Evolutionary conservation across 2,329 filamentous ascomycete genomes (phyloP).

Genomic region (Fusarium anguioides): DNA sequence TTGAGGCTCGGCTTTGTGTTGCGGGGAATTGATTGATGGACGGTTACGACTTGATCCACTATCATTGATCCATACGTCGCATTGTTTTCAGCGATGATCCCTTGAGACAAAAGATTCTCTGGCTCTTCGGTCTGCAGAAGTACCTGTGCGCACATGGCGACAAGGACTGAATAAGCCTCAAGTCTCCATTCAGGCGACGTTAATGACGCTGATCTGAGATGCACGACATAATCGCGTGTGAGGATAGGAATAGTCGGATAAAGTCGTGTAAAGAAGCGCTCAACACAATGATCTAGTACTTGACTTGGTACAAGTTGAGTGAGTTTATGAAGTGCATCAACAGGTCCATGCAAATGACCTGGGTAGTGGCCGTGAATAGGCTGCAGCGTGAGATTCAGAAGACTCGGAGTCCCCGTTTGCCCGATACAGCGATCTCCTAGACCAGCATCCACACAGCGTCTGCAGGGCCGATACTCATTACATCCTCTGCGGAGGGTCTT

Average conservation of each 20-base stretch:
- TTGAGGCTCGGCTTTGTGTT: slow-evolving; percentile 53
- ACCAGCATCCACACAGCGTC: slow-evolving; percentile 56
- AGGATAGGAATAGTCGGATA: slow-evolving; percentile 58
- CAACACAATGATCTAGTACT: slow-evolving; percentile 53
- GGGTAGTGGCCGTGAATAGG: slow-evolving; percentile 8
- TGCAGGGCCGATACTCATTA: slow-evolving; percentile 58
- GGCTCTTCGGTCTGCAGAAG: slow-evolving; percentile 56
- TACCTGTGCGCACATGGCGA: slow-evolving; percentile 55
- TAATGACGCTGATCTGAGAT: slow-evolving; percentile 38
- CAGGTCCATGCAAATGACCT: neutral
- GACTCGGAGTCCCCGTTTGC: slow-evolving; percentile 17
- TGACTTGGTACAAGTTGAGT: slow-evolving; percentile 49
- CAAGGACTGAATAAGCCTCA: slow-evolving; percentile 53
- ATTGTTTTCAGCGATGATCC: slow-evolving; percentile 51
- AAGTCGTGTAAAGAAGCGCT: slow-evolving; percentile 54
- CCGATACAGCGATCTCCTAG: slow-evolving; percentile 53
- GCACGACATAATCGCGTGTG: slow-evolving; percentile 51
- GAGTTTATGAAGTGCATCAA: slow-evolving; percentile 41
- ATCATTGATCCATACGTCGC: slow-evolving; percentile 53
- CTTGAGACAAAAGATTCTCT: slow-evolving; percentile 46
- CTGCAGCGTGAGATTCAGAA: slow-evolving; percentile 7
- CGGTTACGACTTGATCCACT: slow-evolving; percentile 51
- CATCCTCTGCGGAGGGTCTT: slow-evolving; percentile 57
- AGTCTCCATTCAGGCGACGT: slow-evolving; percentile 43
- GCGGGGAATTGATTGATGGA: slow-evolving; percentile 50